phyloP scores from a whole-genome alignment of 257 asterid genomes.

The Ocimum tenuiflorum region DNA sequence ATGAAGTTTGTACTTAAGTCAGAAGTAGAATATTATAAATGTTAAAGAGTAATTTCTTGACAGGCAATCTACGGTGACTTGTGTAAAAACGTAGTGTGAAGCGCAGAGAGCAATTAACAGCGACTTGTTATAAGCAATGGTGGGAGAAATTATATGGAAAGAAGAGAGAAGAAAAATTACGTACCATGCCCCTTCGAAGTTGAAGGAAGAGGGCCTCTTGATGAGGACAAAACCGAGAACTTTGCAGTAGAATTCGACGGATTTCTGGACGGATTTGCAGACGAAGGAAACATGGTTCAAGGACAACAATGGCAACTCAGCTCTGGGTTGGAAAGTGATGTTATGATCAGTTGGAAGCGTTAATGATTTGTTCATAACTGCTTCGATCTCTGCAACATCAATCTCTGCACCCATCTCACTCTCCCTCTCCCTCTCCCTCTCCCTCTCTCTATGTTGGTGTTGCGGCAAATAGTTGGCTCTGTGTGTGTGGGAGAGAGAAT shows the following conservation, averaged over 20 bases:
- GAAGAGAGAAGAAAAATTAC: neutral
- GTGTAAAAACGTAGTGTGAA: no score
- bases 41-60: no score
- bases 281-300: slow-evolving; percentile 68
- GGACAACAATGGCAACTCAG: slow-evolving; percentile 41
- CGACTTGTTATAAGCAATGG: no score
- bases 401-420: neutral
- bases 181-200: slow-evolving; percentile 87
- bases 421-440: no score
- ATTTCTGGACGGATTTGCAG: slow-evolving; percentile 54
- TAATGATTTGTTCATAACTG: neutral
- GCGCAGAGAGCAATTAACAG: no score
- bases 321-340: neutral
- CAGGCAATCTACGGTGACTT: no score
- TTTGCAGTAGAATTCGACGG: slow-evolving; percentile 52
- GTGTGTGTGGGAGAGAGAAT: no score
- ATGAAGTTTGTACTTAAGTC: no score
- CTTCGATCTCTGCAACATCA: no score
- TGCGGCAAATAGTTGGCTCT: no score
- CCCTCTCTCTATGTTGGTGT: no score
- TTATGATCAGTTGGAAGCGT: neutral
- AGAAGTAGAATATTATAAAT: no score
- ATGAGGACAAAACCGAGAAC: slow-evolving; percentile 72
- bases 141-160: neutral
- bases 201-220: slow-evolving; percentile 74